Percentiles rank a stretch among this genome's conserved stretches.
Evolutionary conservation across 2,329 filamentous ascomycete species (phyloP).

Genomic region (Nothophoma quercina): DNA sequence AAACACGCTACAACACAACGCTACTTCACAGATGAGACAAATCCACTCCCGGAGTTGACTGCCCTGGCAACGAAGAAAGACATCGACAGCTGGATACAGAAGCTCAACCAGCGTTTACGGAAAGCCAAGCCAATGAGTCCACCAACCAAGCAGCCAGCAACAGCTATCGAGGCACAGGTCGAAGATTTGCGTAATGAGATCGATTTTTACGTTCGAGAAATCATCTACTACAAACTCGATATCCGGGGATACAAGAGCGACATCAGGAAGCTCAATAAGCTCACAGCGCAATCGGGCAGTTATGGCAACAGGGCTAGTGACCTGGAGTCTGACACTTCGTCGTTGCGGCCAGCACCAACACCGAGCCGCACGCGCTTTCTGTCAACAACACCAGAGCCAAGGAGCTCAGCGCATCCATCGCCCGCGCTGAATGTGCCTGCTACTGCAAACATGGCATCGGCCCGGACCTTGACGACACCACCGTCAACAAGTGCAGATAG

Average conservation of each 20-base stretch:
- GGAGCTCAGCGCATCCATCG: slow-evolving; percentile 11
- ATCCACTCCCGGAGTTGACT: slow-evolving; percentile 40
- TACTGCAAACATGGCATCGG: slow-evolving; percentile 6
- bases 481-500: slow-evolving; percentile 6
- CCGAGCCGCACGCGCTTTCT: slow-evolving; percentile 29
- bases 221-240: slow-evolving; percentile 59
- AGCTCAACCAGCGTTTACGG: slow-evolving; percentile 43
- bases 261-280: slow-evolving; percentile 45
- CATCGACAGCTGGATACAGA: slow-evolving; percentile 46
- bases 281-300: slow-evolving; percentile 32
- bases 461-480: slow-evolving; percentile 6
- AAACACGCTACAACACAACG: slow-evolving; percentile 44
- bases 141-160: neutral
- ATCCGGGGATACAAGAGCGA: slow-evolving; percentile 55
- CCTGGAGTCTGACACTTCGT: slow-evolving; percentile 39
- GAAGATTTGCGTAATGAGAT: slow-evolving; percentile 50
- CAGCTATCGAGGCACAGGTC: slow-evolving; percentile 26
- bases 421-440: slow-evolving; percentile 12
- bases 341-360: slow-evolving; percentile 33
- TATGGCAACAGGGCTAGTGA: slow-evolving; percentile 35
- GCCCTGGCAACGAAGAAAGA: slow-evolving; percentile 42
- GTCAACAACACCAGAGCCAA: slow-evolving; percentile 28
- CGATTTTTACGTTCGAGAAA: slow-evolving; percentile 56
- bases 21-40: slow-evolving; percentile 26
- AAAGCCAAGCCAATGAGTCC: slow-evolving; percentile 28